phyloP scores from a whole-genome alignment of 139 green algal species.

The Picochlorum costavermella region DNA sequence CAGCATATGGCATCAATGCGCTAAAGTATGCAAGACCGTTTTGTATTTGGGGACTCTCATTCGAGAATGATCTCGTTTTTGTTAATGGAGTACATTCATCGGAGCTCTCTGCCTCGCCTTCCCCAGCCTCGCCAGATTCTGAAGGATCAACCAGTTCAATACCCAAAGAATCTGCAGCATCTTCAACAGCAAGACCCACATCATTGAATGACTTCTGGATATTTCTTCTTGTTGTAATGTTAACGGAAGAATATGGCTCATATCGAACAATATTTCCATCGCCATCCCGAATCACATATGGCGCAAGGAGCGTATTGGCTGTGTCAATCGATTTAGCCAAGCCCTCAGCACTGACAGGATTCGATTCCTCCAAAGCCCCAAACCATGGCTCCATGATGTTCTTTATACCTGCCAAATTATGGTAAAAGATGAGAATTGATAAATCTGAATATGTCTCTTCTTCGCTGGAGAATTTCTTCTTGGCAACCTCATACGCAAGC shows the following conservation, averaged over 20 bases:
- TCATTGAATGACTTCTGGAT: constrained; percentile 22
- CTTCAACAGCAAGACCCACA: constrained; percentile 7
- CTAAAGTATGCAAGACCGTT: constrained; percentile 19
- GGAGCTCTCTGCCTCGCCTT: constrained; percentile 4
- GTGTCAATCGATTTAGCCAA: background rate
- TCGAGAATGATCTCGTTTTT: constrained; percentile 1
- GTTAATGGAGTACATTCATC: constrained; percentile 10
- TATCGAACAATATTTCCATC: constrained; percentile 6
- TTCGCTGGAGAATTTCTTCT: constrained; percentile 33
- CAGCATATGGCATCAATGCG: constrained; percentile 9
- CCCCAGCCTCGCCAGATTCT: constrained; percentile 3
- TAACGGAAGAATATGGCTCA: constrained; percentile 2
- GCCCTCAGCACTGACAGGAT: background rate
- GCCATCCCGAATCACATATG: background rate
- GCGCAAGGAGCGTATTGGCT: background rate
- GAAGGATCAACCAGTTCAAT: background rate
- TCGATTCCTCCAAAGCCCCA: background rate
- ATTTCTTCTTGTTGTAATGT: background rate
- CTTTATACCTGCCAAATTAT: constrained; percentile 25
- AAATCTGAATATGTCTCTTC: constrained; percentile 32
- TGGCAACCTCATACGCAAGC: constrained; percentile 22
- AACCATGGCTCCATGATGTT: constrained; percentile 3
- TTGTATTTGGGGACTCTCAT: constrained; percentile 3
- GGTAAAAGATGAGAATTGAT: constrained; percentile 33
- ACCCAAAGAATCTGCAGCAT: background rate